A percentile compares a stretch with the other conserved stretches of the same genome.
Evolutionary conservation across 805 yeast genomes (phyloP).

Genomic region (Debaryomyces prosopidis): DNA sequence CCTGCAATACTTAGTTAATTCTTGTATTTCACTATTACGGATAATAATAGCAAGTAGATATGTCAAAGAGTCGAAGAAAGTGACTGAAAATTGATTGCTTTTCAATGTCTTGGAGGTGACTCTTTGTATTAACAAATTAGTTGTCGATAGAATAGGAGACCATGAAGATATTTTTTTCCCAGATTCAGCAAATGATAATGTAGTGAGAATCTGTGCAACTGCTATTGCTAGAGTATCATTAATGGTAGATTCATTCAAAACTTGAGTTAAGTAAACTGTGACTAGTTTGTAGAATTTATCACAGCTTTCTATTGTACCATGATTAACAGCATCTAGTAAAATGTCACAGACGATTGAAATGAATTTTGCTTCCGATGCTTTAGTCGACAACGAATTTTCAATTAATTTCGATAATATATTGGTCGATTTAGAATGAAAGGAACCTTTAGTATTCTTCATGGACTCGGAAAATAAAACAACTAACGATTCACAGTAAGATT

Average conservation of each 20-base stretch:
- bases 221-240: conserved; percentile 20
- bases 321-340: conserved; percentile 50
- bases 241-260: conserved; percentile 9
- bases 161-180: conserved; percentile 64
- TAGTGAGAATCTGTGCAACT: conserved; percentile 41
- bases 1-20: conserved; percentile 49
- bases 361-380: conserved; percentile 16
- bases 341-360: conserved; percentile 59
- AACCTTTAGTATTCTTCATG: conserved; percentile 66
- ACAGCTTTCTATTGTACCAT: conserved; percentile 53
- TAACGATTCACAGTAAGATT: conserved; percentile 57
- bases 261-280: conserved; percentile 16
- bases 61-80: conserved; percentile 29
- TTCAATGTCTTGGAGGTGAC: conserved; percentile 5
- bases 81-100: conserved; percentile 6
- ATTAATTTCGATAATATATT: conserved; percentile 48
- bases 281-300: conserved; percentile 41
- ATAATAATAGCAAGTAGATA: conserved; percentile 50
- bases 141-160: conserved; percentile 30
- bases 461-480: conserved; percentile 69
- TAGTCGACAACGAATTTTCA: conserved; percentile 27
- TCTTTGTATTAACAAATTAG: conserved; percentile 21
- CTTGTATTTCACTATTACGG: conserved; percentile 54
- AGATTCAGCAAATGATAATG: conserved; percentile 65
- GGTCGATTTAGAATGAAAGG: conserved; percentile 72